Conservation (phyloP, 2,329 filamentous ascomycete species). For the Venturia oleaginea region DNA sequence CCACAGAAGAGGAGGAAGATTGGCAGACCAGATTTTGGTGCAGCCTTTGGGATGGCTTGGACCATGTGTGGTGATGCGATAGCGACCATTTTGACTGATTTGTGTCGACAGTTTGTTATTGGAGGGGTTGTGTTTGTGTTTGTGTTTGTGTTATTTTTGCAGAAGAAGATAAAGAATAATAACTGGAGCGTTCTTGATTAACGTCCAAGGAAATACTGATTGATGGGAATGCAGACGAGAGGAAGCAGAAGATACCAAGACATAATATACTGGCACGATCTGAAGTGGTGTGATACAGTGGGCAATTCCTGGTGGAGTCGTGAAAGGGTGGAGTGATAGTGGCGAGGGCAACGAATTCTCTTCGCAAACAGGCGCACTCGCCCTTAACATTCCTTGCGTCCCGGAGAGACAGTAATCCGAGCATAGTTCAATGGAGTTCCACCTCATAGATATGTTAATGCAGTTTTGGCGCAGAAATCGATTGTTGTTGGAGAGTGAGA, state of each 20-base stretch:
- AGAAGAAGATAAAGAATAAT: neutral
- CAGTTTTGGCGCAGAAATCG: neutral
- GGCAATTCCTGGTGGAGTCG: neutral
- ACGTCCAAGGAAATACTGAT: neutral
- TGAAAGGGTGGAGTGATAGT: neutral
- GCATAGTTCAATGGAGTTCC: neutral
- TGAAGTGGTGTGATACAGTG: neutral
- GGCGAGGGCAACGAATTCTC: neutral
- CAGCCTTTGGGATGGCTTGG: neutral
- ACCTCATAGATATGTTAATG: neutral
- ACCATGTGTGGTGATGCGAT: neutral
- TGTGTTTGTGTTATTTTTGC: neutral
- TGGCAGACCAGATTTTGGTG: conserved; percentile 1
- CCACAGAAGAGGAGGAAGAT: neutral
- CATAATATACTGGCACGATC: conserved; percentile 4
- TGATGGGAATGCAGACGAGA: neutral
- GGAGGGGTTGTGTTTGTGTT: neutral
- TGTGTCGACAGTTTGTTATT: neutral
- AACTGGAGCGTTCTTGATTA: neutral
- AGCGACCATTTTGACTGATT: neutral
- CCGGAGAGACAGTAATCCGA: neutral
- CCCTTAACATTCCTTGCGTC: neutral
- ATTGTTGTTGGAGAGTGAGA: neutral
- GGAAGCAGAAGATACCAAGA: neutral
- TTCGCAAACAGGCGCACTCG: neutral